Conservation (phyloP, 139 green algal genomes). For the Spirogloea muscicola region DNA sequence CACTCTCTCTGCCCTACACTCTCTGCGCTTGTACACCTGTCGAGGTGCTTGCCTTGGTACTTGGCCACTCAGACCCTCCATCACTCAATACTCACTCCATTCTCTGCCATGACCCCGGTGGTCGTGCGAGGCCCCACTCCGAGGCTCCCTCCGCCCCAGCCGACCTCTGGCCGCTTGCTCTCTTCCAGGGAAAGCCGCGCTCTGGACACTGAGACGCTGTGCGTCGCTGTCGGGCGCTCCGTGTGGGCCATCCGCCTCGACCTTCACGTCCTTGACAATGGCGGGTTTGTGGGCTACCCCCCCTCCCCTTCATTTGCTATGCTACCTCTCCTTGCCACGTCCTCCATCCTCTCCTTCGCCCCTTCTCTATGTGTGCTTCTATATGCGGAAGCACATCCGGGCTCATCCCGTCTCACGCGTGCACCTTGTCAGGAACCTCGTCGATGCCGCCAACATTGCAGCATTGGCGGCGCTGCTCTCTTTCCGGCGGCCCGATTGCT, state of each 20-base stretch:
- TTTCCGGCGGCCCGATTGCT: slow-evolving; percentile 69
- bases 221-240: slow-evolving; percentile 67
- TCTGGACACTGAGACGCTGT: slow-evolving; percentile 82
- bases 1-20: too few species aligned
- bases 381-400: too few species aligned
- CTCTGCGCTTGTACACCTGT: too few species aligned
- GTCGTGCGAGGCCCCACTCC: too few species aligned
- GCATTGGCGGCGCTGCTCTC: slow-evolving; percentile 72
- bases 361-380: too few species aligned
- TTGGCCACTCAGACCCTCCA: too few species aligned
- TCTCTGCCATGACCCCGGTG: too few species aligned
- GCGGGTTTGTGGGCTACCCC: slow-evolving; percentile 15
- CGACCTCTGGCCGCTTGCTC: too few species aligned
- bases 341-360: not conserved
- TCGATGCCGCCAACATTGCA: slow-evolving; percentile 68
- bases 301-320: not conserved
- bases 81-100: too few species aligned
- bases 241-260: slow-evolving; percentile 75
- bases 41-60: too few species aligned
- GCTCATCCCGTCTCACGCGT: too few species aligned
- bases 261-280: slow-evolving; percentile 65
- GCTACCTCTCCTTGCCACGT: not conserved
- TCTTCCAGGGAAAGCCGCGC: slow-evolving; percentile 66
- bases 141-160: too few species aligned
- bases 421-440: slow-evolving; percentile 71